Conservation (phyloP, 2,329 filamentous ascomycete species). For the Colletotrichum orbiculare region DNA sequence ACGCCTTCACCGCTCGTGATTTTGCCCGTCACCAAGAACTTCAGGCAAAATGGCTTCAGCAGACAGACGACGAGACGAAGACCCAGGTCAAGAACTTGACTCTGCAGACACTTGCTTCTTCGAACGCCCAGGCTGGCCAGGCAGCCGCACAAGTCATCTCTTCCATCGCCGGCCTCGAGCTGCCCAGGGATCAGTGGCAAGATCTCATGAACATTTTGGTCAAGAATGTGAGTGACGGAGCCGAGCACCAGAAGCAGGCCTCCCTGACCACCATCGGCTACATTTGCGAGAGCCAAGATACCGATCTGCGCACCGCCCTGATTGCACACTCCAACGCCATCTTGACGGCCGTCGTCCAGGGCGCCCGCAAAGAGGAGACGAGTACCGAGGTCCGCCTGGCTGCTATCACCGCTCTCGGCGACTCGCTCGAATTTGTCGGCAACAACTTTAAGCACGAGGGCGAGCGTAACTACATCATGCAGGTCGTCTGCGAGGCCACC, state of each 20-base stretch:
- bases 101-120: constrained; percentile 86
- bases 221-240: constrained; percentile 89
- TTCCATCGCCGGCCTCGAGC: constrained; percentile 92
- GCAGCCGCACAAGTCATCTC: constrained; percentile 95
- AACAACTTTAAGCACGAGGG: constrained; percentile 99
- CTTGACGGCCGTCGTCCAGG: constrained; percentile 96
- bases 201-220: constrained; percentile 91
- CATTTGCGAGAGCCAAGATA: constrained; percentile 95
- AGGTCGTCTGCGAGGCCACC: constrained; percentile 98
- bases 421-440: constrained; percentile 96
- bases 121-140: constrained; percentile 84
- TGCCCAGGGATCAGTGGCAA: constrained; percentile 92
- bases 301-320: constrained; percentile 83
- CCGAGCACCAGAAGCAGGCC: constrained; percentile 90
- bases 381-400: constrained; percentile 92
- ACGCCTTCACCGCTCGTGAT: constrained; percentile 96
- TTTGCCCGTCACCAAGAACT: constrained; percentile 86
- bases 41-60: constrained; percentile 91
- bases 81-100: constrained; percentile 87
- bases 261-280: constrained; percentile 97
- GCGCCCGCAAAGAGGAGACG: constrained; percentile 94
- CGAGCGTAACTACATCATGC: constrained; percentile 99
- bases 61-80: constrained; percentile 86
- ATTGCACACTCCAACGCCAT: constrained; percentile 95
- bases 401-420: constrained; percentile 92